Base-by-base conservation (phyloP, 768 basidiomycete species). In the Hydnomerulius pinastri region DNA sequence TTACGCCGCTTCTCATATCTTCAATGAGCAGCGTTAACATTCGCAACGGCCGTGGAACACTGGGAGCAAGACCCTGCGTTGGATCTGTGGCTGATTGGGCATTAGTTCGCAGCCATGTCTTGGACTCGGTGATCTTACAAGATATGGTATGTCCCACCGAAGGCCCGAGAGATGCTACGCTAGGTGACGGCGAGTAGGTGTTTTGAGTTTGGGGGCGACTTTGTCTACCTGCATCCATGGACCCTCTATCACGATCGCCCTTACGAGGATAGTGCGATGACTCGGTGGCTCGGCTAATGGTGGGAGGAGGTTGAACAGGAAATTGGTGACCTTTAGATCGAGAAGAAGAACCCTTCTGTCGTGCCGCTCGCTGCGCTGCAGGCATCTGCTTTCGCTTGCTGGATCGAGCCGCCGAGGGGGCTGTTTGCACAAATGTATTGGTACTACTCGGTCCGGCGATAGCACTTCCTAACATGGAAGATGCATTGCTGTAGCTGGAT, bases 1-100 rank as follows among this genome's bases (percentile, higher is more conserved):
- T 65, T 1, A 68, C 68, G 6, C 77, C 78, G 53, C 73, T 77
- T 29, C 87, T 78, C 42, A 71, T 53, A 55, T 89, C 87, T 46
- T 82, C 77, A 11, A 89, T 87, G 7, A 89, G 73, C 33, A 90
- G 56, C 10, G 87, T 90, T 8, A 90, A 69, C 69, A 87, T 78
- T 36, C 82, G 75, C 48, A 74, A 8, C 11, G 63, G 65, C 35
- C 57, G 29, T 44, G 50, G 42, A 51, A 40, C 32, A 53, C 39
- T 39, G 39, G 51, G 58, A 49, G 48, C 42, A 55, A 43, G 29
- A 28, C 30, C 41, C 47, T 60, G 61, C 43, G 45, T 36, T 32
- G 38, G 25, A 23, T 46, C 2, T 25, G 55, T 43, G 18, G 54
- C 60, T 58, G 39, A 32, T 50, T 45, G 41, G 18, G 41, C 53